Evolutionary conservation across 169 alveolate genomes (phyloP).

Genomic region (Babesia ovata): DNA sequence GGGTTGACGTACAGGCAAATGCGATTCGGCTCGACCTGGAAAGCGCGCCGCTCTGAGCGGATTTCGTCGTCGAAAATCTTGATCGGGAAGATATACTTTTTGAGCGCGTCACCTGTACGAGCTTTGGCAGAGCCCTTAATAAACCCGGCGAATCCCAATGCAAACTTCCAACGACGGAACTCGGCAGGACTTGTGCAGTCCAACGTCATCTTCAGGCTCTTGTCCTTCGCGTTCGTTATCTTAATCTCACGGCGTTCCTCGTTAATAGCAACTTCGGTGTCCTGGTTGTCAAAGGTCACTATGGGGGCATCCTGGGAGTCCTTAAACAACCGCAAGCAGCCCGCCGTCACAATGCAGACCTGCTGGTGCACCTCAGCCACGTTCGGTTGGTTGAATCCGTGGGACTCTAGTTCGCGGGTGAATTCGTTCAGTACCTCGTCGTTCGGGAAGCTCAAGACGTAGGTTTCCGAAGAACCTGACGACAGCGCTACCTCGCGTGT

Average conservation of each 20-base stretch:
- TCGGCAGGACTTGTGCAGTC: conserved; percentile 73
- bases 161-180: conserved; percentile 76
- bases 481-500: conserved; percentile 47
- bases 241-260: conserved; percentile 63
- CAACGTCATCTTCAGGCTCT: conserved; percentile 57
- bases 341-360: conserved; percentile 73
- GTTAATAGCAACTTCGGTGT: conserved; percentile 67
- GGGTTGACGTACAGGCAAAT: conserved; percentile 64
- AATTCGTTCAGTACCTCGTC: conserved; percentile 6
- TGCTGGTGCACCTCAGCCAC: conserved; percentile 41
- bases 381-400: conserved; percentile 25
- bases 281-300: conserved; percentile 57
- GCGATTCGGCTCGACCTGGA: conserved; percentile 49
- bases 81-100: conserved; percentile 76
- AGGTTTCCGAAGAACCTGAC: conserved; percentile 32
- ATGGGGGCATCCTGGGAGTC: conserved; percentile 70
- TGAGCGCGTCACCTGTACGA: conserved; percentile 48
- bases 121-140: conserved; percentile 28
- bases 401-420: conserved; percentile 34
- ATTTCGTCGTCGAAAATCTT: conserved; percentile 66
- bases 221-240: conserved; percentile 37
- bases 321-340: conserved; percentile 64
- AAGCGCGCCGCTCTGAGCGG: conserved; percentile 42
- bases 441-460: conserved; percentile 22
- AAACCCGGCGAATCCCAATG: conserved; percentile 77